phyloP scores from a whole-genome alignment of 352 stramenopile species.

The Phytophthora melonis region DNA sequence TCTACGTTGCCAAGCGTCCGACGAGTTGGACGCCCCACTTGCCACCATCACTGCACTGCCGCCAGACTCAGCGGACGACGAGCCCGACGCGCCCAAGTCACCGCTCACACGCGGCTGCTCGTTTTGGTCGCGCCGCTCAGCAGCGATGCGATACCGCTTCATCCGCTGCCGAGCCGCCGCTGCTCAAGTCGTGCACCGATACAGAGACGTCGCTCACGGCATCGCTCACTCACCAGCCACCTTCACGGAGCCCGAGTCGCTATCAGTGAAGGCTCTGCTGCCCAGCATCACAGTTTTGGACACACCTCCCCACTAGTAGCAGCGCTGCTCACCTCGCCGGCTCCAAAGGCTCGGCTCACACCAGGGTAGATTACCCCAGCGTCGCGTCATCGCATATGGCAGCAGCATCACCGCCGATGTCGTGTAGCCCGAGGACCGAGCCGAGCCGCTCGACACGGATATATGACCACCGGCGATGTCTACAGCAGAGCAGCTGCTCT shows the following conservation, averaged over 20 bases:
- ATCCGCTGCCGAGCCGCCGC: slow-evolving; percentile 9
- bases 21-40: too few relatives aligned
- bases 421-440: not conserved
- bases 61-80: too few relatives aligned
- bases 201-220: slow-evolving; percentile 3
- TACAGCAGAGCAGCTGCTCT: too few relatives aligned
- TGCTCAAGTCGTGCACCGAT: slow-evolving; percentile 2
- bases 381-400: slow-evolving; percentile 7
- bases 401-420: slow-evolving; percentile 14
- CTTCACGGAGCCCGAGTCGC: slow-evolving; percentile 24
- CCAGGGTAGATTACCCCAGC: slow-evolving; percentile 9
- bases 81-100: not conserved
- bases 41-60: too few relatives aligned
- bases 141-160: slow-evolving; percentile 16
- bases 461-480: too few relatives aligned
- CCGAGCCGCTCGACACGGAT: too few relatives aligned
- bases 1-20: too few relatives aligned
- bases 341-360: too few relatives aligned
- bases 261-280: slow-evolving; percentile 23
- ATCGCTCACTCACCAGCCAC: slow-evolving; percentile 11
- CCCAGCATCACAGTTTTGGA: slow-evolving; percentile 25
- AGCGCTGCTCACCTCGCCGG: slow-evolving; percentile 7
- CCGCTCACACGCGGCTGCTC: slow-evolving; percentile 15
- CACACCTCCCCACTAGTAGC: slow-evolving; percentile 22
- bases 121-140: slow-evolving; percentile 12